Base-by-base conservation (phyloP, 441 rosid genomes). In the Eruca vesicaria region DNA sequence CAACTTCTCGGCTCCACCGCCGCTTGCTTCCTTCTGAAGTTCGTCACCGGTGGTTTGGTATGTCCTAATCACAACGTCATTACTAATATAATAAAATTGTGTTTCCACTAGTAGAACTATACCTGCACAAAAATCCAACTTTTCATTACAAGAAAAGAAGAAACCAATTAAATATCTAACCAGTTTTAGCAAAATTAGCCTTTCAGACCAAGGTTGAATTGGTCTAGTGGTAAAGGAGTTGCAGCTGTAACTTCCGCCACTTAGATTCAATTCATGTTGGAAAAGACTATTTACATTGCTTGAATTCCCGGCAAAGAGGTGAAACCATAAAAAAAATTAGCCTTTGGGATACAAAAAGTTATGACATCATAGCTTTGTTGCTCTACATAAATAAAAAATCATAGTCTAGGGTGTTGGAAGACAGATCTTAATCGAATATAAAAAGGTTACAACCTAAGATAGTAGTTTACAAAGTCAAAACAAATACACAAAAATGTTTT, bases 1-100 rank as follows among this genome's bases (percentile, higher is more conserved):
- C 98, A 94, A 81, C 95, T 92, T 69, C 81, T 88, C 58, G 98
- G 98, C 72, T 89, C 98, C 79, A 87, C 93, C 56, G 95, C 82
- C 50, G 98, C 97, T 52, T 87, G 94, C 81, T 89, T 81, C 86
- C 89, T 91, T 56, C 98, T 91, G 80, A 85, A 86, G 66, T 75
- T 52, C 61, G 92, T 82, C 84, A 94, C 97, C 0, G 96, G 96
- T 59, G 96, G 91, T 66, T 81, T 88, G 90, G 97, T 91, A 86
- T 52, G 85, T 48, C 8, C 65, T 35, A 19, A 61, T 29, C 45
- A n/a, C 58, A 20, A 45, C 6, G 2, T n/a, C 11, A 31, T 65
- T 50, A 36, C 56, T 32, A 48, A 14, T 68, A 14, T 35, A 55
- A 20, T 14, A 68, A 14, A 59, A 20, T 56, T 56, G 12, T 21